Evolutionary conservation across 129 eudicot species (phyloP).

Genomic region (Flaveria sonorensis): DNA sequence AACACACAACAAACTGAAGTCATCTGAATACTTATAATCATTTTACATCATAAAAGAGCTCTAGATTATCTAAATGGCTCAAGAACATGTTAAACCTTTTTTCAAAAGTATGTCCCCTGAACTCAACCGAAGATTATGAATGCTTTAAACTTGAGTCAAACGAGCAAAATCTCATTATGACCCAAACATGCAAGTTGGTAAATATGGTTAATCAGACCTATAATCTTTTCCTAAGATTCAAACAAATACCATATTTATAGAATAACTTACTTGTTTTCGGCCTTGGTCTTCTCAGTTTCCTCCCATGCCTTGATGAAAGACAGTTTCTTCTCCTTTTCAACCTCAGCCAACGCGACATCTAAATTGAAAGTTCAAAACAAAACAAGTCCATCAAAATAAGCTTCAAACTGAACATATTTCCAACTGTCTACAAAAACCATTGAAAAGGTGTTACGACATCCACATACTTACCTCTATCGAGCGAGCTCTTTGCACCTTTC

Average conservation of each 20-base stretch:
- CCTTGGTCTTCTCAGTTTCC: conserved; percentile 73
- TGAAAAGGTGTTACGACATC: not conserved
- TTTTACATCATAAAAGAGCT: not conserved
- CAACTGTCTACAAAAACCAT: not conserved
- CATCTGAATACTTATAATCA: not conserved
- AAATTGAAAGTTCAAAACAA: not conserved
- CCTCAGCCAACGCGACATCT: conserved; percentile 80
- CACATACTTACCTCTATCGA: conserved; percentile 61
- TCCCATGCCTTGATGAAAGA: conserved; percentile 97
- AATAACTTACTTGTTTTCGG: conserved; percentile 70
- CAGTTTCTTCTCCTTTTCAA: conserved; percentile 66
- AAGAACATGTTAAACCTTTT: not conserved
- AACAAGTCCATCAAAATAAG: not conserved
- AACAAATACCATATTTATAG: not conserved
- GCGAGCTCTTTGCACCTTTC: conserved; percentile 47
- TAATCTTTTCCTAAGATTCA: not conserved
- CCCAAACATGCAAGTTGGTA: not conserved
- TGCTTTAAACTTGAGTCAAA: not conserved
- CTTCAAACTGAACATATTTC: not conserved
- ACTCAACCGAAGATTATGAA: not conserved
- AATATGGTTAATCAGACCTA: not conserved
- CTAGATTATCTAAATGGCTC: not conserved
- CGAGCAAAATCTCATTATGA: not conserved
- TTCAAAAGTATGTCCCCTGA: not conserved
- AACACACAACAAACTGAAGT: not conserved